Conservation (phyloP, 495 filamentous ascomycete species). For the Aspergillus ellipticus region DNA sequence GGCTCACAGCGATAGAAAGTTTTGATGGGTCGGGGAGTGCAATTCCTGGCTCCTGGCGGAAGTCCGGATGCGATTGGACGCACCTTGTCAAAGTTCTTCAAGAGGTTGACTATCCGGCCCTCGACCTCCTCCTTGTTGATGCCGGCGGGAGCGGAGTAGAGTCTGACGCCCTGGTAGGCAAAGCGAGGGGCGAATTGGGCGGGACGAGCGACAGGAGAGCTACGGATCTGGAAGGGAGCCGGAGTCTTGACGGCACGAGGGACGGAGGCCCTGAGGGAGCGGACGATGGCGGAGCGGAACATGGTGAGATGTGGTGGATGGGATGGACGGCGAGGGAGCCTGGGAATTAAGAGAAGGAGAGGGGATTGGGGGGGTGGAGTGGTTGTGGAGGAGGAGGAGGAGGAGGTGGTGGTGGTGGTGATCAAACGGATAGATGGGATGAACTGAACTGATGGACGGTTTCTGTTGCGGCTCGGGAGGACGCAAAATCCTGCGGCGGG, state of each 20-base stretch:
- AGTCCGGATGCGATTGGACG: slow-evolving; percentile 24
- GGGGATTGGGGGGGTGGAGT: slow-evolving; percentile 13
- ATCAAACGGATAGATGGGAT: background rate
- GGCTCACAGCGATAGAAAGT: slow-evolving; percentile 23
- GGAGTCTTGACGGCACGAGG: slow-evolving; percentile 54
- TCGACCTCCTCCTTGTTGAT: slow-evolving; percentile 81
- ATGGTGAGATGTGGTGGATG: slow-evolving; percentile 48
- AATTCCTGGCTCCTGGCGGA: background rate
- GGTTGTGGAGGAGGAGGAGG: slow-evolving; percentile 15
- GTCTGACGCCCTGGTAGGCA: slow-evolving; percentile 61
- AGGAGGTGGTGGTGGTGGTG: slow-evolving; percentile 8
- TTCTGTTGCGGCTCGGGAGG: slow-evolving; percentile 23
- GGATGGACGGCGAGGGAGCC: slow-evolving; percentile 14
- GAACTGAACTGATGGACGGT: slow-evolving; percentile 12
- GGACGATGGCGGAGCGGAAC: slow-evolving; percentile 82
- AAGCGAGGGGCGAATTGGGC: slow-evolving; percentile 46
- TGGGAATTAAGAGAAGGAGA: slow-evolving; percentile 15
- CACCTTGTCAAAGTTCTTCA: slow-evolving; percentile 98
- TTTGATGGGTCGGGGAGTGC: background rate
- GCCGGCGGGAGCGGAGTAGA: slow-evolving; percentile 79
- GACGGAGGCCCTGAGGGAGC: slow-evolving; percentile 55
- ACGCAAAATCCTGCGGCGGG: slow-evolving; percentile 41
- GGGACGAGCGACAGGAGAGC: slow-evolving; percentile 48
- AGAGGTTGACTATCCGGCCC: slow-evolving; percentile 84
- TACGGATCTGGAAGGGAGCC: slow-evolving; percentile 52